phyloP scores from a whole-genome alignment of 2,329 filamentous ascomycete genomes.

The Dactylellina sp. region DNA sequence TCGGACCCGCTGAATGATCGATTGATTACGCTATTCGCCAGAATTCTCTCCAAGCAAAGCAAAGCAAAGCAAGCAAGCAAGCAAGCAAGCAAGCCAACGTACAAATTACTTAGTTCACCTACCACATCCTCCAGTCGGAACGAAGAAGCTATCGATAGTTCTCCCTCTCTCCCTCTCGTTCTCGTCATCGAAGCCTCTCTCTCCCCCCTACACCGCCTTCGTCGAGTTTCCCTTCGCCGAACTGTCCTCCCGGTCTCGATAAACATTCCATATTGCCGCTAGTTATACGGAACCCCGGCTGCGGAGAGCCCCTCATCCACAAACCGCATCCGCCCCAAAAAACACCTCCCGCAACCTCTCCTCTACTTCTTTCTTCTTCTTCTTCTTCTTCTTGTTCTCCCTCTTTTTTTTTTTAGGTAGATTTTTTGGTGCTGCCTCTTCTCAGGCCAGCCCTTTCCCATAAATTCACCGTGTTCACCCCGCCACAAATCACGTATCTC shows the following conservation, averaged over 20 bases:
- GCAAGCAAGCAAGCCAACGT: not conserved
- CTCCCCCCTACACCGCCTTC: not conserved
- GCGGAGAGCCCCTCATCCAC: slow-evolving; percentile 37
- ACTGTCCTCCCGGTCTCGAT: not conserved
- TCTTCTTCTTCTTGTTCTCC: slow-evolving; percentile 8
- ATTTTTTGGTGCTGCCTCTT: slow-evolving; percentile 52
- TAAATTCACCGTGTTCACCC: slow-evolving; percentile 56
- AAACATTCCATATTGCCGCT: slow-evolving; percentile 5
- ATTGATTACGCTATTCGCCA: slow-evolving; percentile 43
- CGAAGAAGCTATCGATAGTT: not conserved
- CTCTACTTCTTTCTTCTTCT: not conserved
- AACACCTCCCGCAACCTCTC: not conserved
- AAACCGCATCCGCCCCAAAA: not conserved
- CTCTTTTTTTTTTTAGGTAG: slow-evolving; percentile 31
- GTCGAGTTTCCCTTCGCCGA: not conserved
- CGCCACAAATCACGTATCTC: slow-evolving; percentile 57
- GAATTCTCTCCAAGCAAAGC: slow-evolving; percentile 20
- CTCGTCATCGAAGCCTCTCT: not conserved
- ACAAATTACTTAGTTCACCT: no score
- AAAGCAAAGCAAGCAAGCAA: no score
- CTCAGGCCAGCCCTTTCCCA: slow-evolving; percentile 44
- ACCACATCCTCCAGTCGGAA: no score
- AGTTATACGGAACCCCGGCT: slow-evolving; percentile 28
- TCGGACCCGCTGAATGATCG: slow-evolving; percentile 31
- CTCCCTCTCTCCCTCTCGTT: not conserved